These are phyloP conservation scores for Cutaneotrichosporon mucoides DNA, from an alignment of 1,284 basidiomycete species.

Conservation along the genomic window DNA sequence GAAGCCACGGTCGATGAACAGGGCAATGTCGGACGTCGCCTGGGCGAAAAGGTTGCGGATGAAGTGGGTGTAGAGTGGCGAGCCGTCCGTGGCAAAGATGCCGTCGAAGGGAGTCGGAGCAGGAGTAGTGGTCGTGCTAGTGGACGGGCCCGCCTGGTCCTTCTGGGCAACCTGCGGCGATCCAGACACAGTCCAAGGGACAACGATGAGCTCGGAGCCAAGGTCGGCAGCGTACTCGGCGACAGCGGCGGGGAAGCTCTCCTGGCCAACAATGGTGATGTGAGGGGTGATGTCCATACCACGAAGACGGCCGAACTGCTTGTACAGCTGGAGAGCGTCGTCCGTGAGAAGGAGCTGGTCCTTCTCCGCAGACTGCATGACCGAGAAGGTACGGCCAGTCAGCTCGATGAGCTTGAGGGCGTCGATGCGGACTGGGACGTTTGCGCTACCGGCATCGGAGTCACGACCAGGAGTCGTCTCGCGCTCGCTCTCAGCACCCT, in stretches of 20 bases:
- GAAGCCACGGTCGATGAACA: conserved; percentile 71
- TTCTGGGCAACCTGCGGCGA: conserved; percentile 3
- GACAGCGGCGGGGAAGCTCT: conserved; percentile 68
- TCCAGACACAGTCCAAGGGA: conserved; percentile 65
- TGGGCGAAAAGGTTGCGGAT: conserved; percentile 73
- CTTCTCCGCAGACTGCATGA: conserved; percentile 73
- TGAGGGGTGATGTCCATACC: conserved; percentile 60
- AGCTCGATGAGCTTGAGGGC: conserved; percentile 84
- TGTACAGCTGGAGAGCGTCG: conserved; percentile 73
- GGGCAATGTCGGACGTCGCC: conserved; percentile 61
- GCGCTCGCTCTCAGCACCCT: not conserved
- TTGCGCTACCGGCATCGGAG: not conserved
- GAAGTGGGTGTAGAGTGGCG: conserved; percentile 65
- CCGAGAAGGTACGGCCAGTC: conserved; percentile 77
- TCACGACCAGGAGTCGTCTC: not conserved
- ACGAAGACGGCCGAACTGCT: conserved; percentile 68
- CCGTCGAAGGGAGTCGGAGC: conserved; percentile 35
- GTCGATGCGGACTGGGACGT: conserved; percentile 51
- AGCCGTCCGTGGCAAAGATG: conserved; percentile 46
- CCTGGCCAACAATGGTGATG: conserved; percentile 63
- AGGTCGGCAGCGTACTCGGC: conserved; percentile 59
- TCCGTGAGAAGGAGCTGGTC: conserved; percentile 66
- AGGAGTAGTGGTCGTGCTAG: conserved; percentile 53
- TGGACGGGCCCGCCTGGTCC: conserved; percentile 7
- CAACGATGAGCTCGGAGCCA: conserved; percentile 67